Percentiles rank a stretch among this genome's conserved stretches.
These are phyloP conservation scores for Vaccinium myrtillus DNA, from an alignment of 148 eudicot species.

Conservation along the genomic window DNA sequence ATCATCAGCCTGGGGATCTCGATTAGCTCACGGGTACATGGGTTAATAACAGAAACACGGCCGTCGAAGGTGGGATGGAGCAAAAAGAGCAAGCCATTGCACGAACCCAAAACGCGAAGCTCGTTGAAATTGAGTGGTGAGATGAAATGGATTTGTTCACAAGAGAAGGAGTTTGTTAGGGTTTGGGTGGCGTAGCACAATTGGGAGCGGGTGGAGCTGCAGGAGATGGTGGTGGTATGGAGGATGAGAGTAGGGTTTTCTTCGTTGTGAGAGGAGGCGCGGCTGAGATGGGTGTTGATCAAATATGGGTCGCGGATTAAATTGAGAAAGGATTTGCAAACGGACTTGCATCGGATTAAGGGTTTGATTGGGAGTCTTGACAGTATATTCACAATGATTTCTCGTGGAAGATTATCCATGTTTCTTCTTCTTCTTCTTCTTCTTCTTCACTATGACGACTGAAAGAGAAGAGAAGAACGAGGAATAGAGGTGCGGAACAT, in stretches of 20 bases:
- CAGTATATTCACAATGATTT: background rate
- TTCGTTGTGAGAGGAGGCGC: background rate
- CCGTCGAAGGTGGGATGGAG: background rate
- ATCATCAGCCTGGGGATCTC: background rate
- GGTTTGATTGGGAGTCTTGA: conserved; percentile 1
- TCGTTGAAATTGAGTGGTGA: background rate
- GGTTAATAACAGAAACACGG: background rate
- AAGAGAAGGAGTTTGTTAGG: background rate
- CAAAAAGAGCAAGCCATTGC: conserved; percentile 12
- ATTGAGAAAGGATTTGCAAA: background rate
- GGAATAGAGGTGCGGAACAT: no score
- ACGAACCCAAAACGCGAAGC: background rate
- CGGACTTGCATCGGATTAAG: conserved; percentile 7
- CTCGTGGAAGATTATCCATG: background rate
- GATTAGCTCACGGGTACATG: background rate
- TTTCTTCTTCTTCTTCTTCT: background rate
- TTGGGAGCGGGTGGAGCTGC: background rate
- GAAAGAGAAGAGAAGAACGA: no score
- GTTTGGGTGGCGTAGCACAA: no score
- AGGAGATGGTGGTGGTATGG: background rate
- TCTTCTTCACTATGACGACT: no score
- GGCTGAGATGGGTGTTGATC: background rate
- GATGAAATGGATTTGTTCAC: background rate
- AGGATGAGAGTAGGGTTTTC: background rate
- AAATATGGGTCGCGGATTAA: background rate